A percentile compares a stretch with the other conserved stretches of the same genome.
Conservation (phyloP, 805 yeast genomes). For the Pichia manshurica region DNA sequence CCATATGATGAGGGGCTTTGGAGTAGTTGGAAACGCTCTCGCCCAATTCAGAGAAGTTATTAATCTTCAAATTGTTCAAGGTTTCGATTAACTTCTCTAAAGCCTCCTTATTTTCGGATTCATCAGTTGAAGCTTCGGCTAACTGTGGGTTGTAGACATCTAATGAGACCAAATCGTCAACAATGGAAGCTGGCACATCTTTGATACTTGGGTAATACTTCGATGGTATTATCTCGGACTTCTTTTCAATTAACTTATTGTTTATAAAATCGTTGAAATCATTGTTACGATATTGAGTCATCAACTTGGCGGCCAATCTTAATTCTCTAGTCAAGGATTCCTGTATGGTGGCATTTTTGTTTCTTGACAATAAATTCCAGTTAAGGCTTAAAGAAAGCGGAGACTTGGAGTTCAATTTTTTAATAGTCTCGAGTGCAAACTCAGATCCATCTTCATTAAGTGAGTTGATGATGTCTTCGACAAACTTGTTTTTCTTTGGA, state of each 20-base stretch:
- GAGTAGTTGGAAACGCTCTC: slow-evolving; percentile 34
- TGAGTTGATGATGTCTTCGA: slow-evolving; percentile 52
- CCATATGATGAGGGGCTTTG: slow-evolving; percentile 56
- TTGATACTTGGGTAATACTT: slow-evolving; percentile 42
- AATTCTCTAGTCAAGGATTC: slow-evolving; percentile 70
- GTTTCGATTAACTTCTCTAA: slow-evolving; percentile 19
- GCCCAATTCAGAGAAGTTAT: slow-evolving; percentile 30
- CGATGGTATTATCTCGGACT: slow-evolving; percentile 13
- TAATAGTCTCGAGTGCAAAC: slow-evolving; percentile 58
- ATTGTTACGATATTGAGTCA: slow-evolving; percentile 42
- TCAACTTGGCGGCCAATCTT: slow-evolving; percentile 70
- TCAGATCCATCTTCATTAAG: slow-evolving; percentile 50
- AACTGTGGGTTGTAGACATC: slow-evolving; percentile 25
- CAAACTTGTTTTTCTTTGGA: slow-evolving; percentile 32
- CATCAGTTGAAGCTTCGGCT: background rate
- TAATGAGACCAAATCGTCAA: slow-evolving; percentile 41
- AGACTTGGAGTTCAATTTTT: slow-evolving; percentile 59
- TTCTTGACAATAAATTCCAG: slow-evolving; percentile 59
- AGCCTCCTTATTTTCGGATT: slow-evolving; percentile 12
- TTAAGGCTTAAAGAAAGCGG: slow-evolving; percentile 75
- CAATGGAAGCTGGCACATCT: slow-evolving; percentile 58
- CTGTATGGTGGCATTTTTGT: slow-evolving; percentile 50
- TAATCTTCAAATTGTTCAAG: slow-evolving; percentile 34
- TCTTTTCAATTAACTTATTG: slow-evolving; percentile 47
- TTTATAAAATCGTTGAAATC: slow-evolving; percentile 47